Percentiles rank a stretch among this genome's conserved stretches.
These are phyloP conservation scores for Smallanthus sonchifolius DNA, from an alignment of 129 eudicot genomes.

Conservation along the genomic window DNA sequence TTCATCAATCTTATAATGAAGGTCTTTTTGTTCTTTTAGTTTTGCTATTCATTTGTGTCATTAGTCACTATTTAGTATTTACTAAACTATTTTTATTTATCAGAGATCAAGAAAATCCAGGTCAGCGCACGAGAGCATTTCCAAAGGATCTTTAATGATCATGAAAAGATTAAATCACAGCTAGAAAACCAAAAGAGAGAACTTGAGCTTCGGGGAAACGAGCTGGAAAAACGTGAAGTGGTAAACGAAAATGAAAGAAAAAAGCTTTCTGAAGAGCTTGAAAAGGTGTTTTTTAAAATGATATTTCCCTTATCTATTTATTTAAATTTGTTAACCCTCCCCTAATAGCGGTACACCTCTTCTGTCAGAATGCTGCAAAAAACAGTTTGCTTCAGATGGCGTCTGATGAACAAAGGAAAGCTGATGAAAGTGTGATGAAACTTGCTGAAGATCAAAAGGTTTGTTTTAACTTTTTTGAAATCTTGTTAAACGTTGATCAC, in stretches of 20 bases:
- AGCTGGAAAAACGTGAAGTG: conserved; percentile 76
- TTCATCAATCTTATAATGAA: conserved; percentile 72
- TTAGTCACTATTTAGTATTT: neutral
- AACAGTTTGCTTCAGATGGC: conserved; percentile 73
- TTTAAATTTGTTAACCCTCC: neutral
- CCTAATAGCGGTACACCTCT: neutral
- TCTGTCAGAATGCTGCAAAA: conserved; percentile 53
- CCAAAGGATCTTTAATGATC: conserved; percentile 69
- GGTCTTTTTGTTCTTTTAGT: conserved; percentile 37
- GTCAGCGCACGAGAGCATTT: conserved; percentile 65
- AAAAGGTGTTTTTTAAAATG: conserved; percentile 44
- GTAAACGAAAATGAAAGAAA: conserved; percentile 63
- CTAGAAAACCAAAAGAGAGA: conserved; percentile 54
- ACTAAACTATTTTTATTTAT: neutral
- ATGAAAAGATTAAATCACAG: conserved; percentile 71
- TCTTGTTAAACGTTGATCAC: neutral
- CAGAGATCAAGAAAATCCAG: conserved; percentile 77
- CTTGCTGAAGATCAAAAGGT: conserved; percentile 91
- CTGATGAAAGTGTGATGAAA: conserved; percentile 73
- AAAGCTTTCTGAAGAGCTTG: conserved; percentile 71
- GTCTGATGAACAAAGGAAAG: conserved; percentile 70
- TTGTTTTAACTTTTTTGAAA: conserved; percentile 8
- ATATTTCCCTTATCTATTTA: neutral
- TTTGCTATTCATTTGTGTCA: neutral
- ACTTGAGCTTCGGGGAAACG: conserved; percentile 65